phyloP scores from a whole-genome alignment of 169 alveolate genomes.

The Plasmodium adleri region DNA sequence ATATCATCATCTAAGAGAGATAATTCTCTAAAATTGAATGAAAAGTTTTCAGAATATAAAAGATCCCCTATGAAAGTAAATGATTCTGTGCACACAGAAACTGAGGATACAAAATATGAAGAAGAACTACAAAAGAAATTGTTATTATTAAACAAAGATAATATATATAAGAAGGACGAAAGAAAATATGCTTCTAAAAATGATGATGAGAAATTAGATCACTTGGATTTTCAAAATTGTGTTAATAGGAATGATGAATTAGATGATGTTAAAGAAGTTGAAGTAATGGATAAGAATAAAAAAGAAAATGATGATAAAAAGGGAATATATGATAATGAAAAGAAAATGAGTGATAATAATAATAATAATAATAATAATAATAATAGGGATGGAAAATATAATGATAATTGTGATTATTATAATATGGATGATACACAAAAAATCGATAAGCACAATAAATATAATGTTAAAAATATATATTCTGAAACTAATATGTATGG shows the following conservation, averaged over 20 bases:
- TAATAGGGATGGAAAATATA: too few species aligned
- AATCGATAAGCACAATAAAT: too few species aligned
- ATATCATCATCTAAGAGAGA: background rate
- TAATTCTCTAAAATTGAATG: background rate
- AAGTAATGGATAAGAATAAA: background rate
- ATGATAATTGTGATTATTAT: too few species aligned
- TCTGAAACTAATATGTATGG: background rate
- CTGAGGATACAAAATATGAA: constrained; percentile 5
- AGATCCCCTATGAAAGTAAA: constrained; percentile 6
- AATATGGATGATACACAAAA: too few species aligned
- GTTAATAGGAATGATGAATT: background rate
- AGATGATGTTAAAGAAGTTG: background rate
- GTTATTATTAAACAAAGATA: constrained; percentile 33
- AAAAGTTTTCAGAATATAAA: background rate
- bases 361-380: background rate
- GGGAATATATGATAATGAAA: background rate
- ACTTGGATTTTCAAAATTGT: background rate
- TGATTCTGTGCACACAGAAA: background rate
- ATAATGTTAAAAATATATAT: too few species aligned
- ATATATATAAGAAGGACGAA: too few species aligned
- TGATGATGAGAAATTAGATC: too few species aligned
- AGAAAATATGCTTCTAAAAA: too few species aligned
- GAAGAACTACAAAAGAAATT: constrained; percentile 52
- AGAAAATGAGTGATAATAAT: background rate
- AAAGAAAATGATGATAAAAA: background rate